Evolutionary conservation across 2,329 filamentous ascomycete species (phyloP).

Genomic region (Microsporum audouinii): DNA sequence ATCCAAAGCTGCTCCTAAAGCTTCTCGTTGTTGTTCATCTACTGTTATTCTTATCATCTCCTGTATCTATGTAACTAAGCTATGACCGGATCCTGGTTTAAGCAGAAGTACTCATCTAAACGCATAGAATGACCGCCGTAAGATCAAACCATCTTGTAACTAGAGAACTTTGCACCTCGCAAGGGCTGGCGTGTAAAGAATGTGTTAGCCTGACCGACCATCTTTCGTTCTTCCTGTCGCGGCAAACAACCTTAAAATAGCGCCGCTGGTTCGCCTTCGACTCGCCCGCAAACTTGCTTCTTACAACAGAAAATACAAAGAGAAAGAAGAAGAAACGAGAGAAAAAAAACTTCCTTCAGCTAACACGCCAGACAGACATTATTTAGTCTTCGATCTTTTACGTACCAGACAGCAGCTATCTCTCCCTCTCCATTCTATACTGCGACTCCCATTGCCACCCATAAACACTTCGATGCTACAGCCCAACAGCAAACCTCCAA

Average conservation of each 20-base stretch:
- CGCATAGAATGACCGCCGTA: not conserved
- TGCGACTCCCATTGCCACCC: not conserved
- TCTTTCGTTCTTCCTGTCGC: not conserved
- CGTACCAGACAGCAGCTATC: not conserved
- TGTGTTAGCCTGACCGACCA: no score
- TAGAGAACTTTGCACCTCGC: no score
- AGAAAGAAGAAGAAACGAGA: no score
- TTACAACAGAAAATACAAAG: no score
- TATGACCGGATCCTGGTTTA: not conserved
- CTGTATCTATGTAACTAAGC: not conserved
- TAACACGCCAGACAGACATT: not conserved
- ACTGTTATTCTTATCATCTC: not conserved
- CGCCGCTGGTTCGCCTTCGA: not conserved
- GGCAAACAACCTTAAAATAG: not conserved
- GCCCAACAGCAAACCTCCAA: not conserved
- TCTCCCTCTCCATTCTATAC: not conserved
- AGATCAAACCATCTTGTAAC: not conserved
- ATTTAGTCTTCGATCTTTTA: not conserved
- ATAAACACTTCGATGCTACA: not conserved
- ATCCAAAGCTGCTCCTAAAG: not conserved
- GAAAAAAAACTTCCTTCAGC: not conserved
- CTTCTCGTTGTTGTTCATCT: not conserved
- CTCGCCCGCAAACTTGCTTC: not conserved
- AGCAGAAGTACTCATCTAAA: not conserved
- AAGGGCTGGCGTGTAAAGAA: no score